Evolutionary conservation across 2,329 filamentous ascomycete genomes (phyloP).

Genomic region (Colletotrichum kahawae): DNA sequence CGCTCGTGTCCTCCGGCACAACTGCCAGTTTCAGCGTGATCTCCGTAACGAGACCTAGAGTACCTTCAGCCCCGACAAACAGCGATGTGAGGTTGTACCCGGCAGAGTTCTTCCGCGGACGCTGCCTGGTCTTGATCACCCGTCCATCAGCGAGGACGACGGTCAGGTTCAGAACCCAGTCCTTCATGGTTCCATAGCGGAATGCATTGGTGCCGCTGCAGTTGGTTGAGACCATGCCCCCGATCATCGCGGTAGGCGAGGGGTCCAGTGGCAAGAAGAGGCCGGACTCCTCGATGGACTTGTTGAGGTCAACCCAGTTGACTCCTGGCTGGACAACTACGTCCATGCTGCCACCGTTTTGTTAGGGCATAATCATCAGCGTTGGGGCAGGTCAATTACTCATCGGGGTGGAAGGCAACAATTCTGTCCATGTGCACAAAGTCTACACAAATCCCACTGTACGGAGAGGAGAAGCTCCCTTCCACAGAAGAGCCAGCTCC

Average conservation of each 20-base stretch:
- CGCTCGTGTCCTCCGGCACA: constrained; percentile 66
- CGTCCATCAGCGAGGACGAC: constrained; percentile 73
- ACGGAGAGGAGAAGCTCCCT: constrained; percentile 71
- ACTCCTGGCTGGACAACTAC: constrained; percentile 73
- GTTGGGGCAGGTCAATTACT: constrained; percentile 25
- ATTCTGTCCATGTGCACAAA: constrained; percentile 72
- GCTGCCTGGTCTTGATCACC: constrained; percentile 67
- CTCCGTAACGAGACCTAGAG: constrained; percentile 73
- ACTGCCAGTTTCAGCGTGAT: constrained; percentile 71
- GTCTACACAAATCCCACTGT: constrained; percentile 73
- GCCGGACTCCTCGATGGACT: constrained; percentile 63
- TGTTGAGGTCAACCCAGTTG: constrained; percentile 71
- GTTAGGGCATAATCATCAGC: fast-evolving
- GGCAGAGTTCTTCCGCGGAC: constrained; percentile 72
- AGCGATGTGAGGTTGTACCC: constrained; percentile 74
- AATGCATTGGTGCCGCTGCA: constrained; percentile 67
- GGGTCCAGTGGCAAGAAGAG: constrained; percentile 76
- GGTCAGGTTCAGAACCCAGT: constrained; percentile 75
- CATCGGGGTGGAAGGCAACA: constrained; percentile 67
- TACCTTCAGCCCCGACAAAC: constrained; percentile 75
- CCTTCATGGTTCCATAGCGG: constrained; percentile 77
- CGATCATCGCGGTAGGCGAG: constrained; percentile 63
- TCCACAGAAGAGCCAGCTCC: constrained; percentile 77
- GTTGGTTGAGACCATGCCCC: constrained; percentile 70
- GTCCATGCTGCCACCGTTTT: constrained; percentile 54